Evolutionary conservation across 2,329 filamentous ascomycete genomes (phyloP).

Genomic region (Ceratocystiopsis brevicomis): DNA sequence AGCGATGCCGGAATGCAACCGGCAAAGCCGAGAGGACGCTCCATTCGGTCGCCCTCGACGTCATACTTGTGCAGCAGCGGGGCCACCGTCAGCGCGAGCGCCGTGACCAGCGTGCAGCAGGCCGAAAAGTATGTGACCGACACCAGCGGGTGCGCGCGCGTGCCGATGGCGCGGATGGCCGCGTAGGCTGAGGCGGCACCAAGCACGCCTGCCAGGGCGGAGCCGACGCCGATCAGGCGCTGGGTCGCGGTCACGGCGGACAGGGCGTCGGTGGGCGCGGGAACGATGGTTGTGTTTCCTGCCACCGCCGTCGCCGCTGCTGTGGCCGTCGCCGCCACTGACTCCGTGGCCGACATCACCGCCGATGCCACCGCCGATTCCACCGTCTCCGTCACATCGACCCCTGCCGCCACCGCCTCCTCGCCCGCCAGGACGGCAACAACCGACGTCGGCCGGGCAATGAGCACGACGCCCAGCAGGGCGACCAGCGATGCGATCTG

Average conservation of each 20-base stretch:
- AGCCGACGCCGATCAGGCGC: constrained; percentile 8
- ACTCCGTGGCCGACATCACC: not conserved
- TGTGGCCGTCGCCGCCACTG: not conserved
- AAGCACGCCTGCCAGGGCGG: constrained; percentile 54
- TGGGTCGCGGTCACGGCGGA: constrained; percentile 3
- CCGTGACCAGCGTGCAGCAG: constrained; percentile 50
- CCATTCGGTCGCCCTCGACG: too few relatives aligned
- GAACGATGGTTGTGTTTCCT: not conserved
- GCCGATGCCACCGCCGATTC: not conserved
- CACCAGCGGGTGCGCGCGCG: constrained; percentile 62
- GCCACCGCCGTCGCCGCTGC: not conserved
- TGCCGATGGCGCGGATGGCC: constrained; percentile 61
- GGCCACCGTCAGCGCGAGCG: constrained; percentile 35
- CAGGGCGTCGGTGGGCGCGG: not conserved
- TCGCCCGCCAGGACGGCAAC: not conserved
- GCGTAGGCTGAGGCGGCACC: constrained; percentile 59
- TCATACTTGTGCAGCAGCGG: constrained; percentile 15
- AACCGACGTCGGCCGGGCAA: constrained; percentile 42
- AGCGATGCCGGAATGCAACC: constrained; percentile 17
- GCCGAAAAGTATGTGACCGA: constrained; percentile 68
- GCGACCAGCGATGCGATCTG: constrained; percentile 60
- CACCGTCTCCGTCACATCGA: not conserved
- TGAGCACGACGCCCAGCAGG: constrained; percentile 62
- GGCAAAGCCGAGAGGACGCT: constrained; percentile 19
- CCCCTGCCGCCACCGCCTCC: not conserved